A percentile compares a stretch with the other conserved stretches of the same genome.
Conservation (phyloP, 805 yeast genomes). For the Cyberlindnera mycetangii region DNA sequence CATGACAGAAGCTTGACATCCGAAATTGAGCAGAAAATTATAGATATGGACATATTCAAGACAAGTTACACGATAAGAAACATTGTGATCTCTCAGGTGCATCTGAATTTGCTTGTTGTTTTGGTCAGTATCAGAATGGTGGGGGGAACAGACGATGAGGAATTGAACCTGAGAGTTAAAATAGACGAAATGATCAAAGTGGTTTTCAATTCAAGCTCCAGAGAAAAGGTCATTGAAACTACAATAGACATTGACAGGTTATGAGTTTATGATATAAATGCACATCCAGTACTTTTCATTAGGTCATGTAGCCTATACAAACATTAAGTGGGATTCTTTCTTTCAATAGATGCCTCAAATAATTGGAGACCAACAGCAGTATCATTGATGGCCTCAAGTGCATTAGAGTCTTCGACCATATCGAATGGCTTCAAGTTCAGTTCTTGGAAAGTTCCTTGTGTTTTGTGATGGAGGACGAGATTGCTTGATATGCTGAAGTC, state of each 20-base stretch:
- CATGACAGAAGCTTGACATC: constrained; percentile 37
- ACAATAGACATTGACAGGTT: constrained; percentile 42
- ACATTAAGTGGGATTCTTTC: constrained; percentile 38
- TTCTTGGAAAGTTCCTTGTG: constrained; percentile 31
- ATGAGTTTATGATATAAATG: constrained; percentile 11
- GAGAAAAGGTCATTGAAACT: constrained; percentile 34
- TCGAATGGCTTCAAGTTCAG: constrained; percentile 50
- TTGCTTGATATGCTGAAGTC: constrained; percentile 20
- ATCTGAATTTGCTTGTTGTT: constrained; percentile 56
- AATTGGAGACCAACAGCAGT: constrained; percentile 50
- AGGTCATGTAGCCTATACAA: background rate
- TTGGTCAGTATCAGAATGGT: constrained; percentile 53
- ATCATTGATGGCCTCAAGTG: constrained; percentile 46
- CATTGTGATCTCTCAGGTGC: constrained; percentile 57
- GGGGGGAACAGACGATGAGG: constrained; percentile 75
- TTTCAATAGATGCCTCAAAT: constrained; percentile 51
- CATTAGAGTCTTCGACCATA: constrained; percentile 54
- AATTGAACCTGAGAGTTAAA: constrained; percentile 51
- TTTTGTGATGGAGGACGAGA: constrained; percentile 29
- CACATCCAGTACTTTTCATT: background rate
- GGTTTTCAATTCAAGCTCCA: constrained; percentile 23
- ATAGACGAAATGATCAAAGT: constrained; percentile 39
- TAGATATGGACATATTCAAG: constrained; percentile 49
- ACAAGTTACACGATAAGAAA: constrained; percentile 44
- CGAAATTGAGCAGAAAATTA: constrained; percentile 44